Percentiles rank a stretch among this genome's conserved stretches.
Evolutionary conservation across 768 basidiomycete species (phyloP).

Genomic region (Suillus decipiens): DNA sequence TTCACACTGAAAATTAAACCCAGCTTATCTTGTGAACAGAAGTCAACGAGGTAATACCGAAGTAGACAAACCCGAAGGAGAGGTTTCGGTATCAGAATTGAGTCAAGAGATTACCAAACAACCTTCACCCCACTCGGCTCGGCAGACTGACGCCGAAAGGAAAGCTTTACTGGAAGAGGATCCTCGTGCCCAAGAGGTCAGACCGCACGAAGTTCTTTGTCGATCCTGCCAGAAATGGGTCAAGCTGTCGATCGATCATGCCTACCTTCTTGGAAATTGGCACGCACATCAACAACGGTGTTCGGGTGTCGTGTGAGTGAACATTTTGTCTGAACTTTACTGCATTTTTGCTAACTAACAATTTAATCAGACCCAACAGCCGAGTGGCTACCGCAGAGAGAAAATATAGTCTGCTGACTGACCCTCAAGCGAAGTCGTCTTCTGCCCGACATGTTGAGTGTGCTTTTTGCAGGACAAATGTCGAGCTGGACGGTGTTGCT

Average conservation of each 20-base stretch:
- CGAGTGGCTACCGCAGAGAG: slow-evolving; percentile 64
- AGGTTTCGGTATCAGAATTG: neutral
- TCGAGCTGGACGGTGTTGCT: slow-evolving; percentile 48
- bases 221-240: slow-evolving; percentile 67
- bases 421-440: slow-evolving; percentile 57
- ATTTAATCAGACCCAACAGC: slow-evolving; percentile 48
- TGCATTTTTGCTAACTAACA: neutral
- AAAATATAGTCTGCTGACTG: slow-evolving; percentile 63
- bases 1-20: neutral
- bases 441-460: slow-evolving; percentile 51
- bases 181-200: slow-evolving; percentile 48
- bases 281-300: slow-evolving; percentile 51
- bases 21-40: neutral
- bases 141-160: slow-evolving; percentile 42
- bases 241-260: slow-evolving; percentile 39
- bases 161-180: slow-evolving; percentile 56
- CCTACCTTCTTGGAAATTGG: slow-evolving; percentile 57
- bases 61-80: neutral
- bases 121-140: slow-evolving; percentile 20
- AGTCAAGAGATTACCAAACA: neutral
- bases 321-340: neutral
- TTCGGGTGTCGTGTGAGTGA: slow-evolving; percentile 39
- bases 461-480: slow-evolving; percentile 45
- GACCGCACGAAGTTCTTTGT: slow-evolving; percentile 56
- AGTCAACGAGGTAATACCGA: neutral